Evolutionary conservation across 176 grass and related monocot genomes (phyloP).

Genomic region (Ensete ventricosum): DNA sequence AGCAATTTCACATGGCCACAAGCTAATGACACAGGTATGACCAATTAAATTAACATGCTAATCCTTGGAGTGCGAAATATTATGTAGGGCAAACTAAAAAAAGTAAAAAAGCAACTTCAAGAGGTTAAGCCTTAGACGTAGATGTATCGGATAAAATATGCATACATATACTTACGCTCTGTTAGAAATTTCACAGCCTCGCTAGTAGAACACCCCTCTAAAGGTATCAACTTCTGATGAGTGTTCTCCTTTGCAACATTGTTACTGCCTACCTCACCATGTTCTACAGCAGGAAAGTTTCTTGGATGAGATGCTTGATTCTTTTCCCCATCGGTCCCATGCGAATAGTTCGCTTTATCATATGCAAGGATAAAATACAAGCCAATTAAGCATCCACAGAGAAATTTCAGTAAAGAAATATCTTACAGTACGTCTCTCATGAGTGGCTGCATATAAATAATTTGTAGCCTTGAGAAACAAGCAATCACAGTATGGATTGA

Average conservation of each 20-base stretch:
- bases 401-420: background rate
- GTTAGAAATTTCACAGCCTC: conserved; percentile 42
- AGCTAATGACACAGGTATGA: too few relatives aligned
- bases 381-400: background rate
- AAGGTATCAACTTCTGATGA: conserved; percentile 37
- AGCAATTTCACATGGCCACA: too few relatives aligned
- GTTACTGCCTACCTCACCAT: conserved; percentile 37
- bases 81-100: too few relatives aligned
- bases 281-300: conserved; percentile 42
- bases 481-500: too few relatives aligned
- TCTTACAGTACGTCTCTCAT: too few relatives aligned
- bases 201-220: conserved; percentile 54
- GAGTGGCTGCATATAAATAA: too few relatives aligned
- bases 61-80: too few relatives aligned
- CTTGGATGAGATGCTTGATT: conserved; percentile 35
- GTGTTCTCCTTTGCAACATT: conserved; percentile 32
- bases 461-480: too few relatives aligned
- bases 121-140: too few relatives aligned
- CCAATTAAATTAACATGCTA: too few relatives aligned
- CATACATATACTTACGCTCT: conserved; percentile 36
- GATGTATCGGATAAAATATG: background rate
- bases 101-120: too few relatives aligned
- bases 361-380: conserved; percentile 16
- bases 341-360: conserved; percentile 37
- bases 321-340: conserved; percentile 52